These are phyloP conservation scores for Neodidymelliopsis sp. DNA, from an alignment of 2,329 filamentous ascomycete species.

Conservation along the genomic window DNA sequence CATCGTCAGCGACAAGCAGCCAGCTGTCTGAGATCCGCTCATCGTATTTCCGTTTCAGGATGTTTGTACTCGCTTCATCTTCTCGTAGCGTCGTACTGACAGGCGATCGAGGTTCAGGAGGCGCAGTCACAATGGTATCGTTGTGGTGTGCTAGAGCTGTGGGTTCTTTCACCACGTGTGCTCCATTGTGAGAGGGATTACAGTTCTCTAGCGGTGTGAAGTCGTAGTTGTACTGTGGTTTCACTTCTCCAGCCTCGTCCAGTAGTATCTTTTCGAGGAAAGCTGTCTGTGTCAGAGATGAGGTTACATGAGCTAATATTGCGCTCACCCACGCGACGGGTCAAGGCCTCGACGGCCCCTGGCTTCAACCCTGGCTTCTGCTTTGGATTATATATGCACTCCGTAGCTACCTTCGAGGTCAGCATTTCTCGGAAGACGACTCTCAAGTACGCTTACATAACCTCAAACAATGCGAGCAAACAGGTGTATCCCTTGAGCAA, in stretches of 20 bases:
- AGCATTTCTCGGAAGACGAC: constrained; percentile 12
- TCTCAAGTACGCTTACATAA: constrained; percentile 33
- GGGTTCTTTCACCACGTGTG: background rate
- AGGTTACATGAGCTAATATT: background rate
- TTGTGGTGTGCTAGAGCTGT: background rate
- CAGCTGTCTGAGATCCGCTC: constrained; percentile 23
- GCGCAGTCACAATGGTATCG: background rate
- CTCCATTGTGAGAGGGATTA: background rate
- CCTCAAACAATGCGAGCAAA: constrained; percentile 44
- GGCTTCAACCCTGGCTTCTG: constrained; percentile 46
- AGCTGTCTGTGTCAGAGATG: constrained; percentile 30
- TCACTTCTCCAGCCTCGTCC: constrained; percentile 36
- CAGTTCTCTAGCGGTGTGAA: background rate
- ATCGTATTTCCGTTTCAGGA: constrained; percentile 36
- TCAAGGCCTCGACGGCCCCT: constrained; percentile 44
- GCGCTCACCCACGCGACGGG: constrained; percentile 41
- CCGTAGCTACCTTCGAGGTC: constrained; percentile 30
- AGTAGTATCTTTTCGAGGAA: constrained; percentile 42
- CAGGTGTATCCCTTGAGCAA: constrained; percentile 41
- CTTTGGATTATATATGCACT: constrained; percentile 42
- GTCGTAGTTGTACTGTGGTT: constrained; percentile 28
- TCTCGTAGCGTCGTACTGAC: background rate
- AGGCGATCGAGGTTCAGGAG: background rate
- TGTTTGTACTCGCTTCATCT: constrained; percentile 10
- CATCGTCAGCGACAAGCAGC: constrained; percentile 28